Evolutionary conservation across 192 early-diverging fungal genomes (phyloP).

Genomic region (Rhizoclosmatium sp.): DNA sequence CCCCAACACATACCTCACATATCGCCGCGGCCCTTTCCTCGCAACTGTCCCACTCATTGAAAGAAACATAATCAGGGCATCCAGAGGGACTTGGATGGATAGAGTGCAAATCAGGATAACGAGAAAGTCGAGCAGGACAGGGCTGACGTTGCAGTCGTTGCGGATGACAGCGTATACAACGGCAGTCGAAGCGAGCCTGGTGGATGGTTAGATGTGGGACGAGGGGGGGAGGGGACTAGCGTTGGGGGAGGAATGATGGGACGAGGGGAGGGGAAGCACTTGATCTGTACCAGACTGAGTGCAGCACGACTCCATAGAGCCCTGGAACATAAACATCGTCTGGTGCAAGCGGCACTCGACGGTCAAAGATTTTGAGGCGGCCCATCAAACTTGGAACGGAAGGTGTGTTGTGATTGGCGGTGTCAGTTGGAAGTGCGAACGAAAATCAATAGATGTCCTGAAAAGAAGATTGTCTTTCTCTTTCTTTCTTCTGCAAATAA

Average conservation of each 20-base stretch:
- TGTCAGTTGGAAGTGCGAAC: too few relatives aligned
- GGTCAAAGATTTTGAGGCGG: slow-evolving; percentile 45
- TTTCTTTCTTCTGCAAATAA: too few relatives aligned
- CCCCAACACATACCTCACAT: slow-evolving; percentile 29
- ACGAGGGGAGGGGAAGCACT: too few relatives aligned
- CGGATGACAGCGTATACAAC: slow-evolving; percentile 35
- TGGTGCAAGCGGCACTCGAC: slow-evolving; percentile 36
- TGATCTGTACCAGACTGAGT: slow-evolving; percentile 40
- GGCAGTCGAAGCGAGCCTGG: slow-evolving; percentile 37
- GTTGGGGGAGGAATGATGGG: background rate
- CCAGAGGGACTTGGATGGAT: slow-evolving; percentile 28
- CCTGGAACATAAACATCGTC: slow-evolving; percentile 50
- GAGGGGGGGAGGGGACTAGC: background rate
- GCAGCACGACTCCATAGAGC: slow-evolving; percentile 32
- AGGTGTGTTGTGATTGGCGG: too few relatives aligned
- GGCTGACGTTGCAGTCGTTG: slow-evolving; percentile 31
- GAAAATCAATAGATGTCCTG: too few relatives aligned
- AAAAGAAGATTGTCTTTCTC: too few relatives aligned
- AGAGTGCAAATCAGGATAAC: slow-evolving; percentile 23
- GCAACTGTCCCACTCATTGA: slow-evolving; percentile 47
- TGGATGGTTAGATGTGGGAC: background rate
- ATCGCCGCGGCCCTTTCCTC: slow-evolving; percentile 34
- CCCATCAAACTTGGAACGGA: slow-evolving; percentile 23
- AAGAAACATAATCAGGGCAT: slow-evolving; percentile 29
- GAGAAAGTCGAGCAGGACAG: slow-evolving; percentile 23